Evolutionary conservation across 495 filamentous ascomycete genomes (phyloP).

Genomic region (Penicillium bovifimosum): DNA sequence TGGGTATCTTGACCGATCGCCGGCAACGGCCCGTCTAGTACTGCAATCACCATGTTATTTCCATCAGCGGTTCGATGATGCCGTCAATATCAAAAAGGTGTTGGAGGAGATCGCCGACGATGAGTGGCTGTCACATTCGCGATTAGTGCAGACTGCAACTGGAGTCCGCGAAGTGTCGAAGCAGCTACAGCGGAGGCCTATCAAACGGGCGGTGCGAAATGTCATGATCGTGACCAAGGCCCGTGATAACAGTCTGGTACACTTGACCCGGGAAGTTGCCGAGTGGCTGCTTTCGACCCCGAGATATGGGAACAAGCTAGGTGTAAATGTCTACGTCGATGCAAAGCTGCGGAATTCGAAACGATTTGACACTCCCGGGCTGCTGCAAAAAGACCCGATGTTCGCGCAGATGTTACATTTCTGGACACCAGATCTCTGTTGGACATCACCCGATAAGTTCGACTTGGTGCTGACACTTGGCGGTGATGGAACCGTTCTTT

Average conservation of each 20-base stretch:
- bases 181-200: slow-evolving; percentile 81
- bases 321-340: slow-evolving; percentile 92
- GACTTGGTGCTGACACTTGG: slow-evolving; percentile 89
- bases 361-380: slow-evolving; percentile 71
- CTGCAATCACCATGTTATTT: slow-evolving; percentile 94
- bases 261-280: slow-evolving; percentile 76
- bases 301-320: slow-evolving; percentile 70
- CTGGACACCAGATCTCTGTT: slow-evolving; percentile 94
- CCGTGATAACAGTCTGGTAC: slow-evolving; percentile 80
- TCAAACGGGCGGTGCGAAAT: slow-evolving; percentile 79
- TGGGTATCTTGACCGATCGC: slow-evolving; percentile 41
- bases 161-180: slow-evolving; percentile 91
- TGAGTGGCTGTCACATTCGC: slow-evolving; percentile 85
- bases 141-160: slow-evolving; percentile 89
- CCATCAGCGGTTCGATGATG: slow-evolving; percentile 92
- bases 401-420: slow-evolving; percentile 78
- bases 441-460: slow-evolving; percentile 81
- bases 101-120: slow-evolving; percentile 89
- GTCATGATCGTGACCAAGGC: slow-evolving; percentile 98
- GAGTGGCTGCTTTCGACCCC: slow-evolving; percentile 83
- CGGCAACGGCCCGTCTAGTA: slow-evolving; percentile 56
- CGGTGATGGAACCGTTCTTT: slow-evolving; percentile 88
- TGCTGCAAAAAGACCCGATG: slow-evolving; percentile 63
- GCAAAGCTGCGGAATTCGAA: slow-evolving; percentile 80
- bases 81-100: slow-evolving; percentile 90